phyloP scores from a whole-genome alignment of 2,329 filamentous ascomycete species.

The Dactylellina haptotyla region DNA sequence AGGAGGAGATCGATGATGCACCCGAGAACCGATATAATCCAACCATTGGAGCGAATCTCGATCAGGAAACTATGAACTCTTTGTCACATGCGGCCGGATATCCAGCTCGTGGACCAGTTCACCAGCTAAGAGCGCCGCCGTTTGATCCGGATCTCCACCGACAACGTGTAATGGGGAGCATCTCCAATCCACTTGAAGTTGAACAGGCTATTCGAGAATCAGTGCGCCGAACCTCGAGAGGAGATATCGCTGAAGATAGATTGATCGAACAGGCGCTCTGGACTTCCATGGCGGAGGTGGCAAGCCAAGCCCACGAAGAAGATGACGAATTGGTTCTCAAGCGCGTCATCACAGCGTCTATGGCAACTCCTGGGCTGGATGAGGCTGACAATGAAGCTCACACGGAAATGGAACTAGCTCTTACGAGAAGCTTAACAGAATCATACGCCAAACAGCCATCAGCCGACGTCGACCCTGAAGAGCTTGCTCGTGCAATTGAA shows the following conservation, averaged over 20 bases:
- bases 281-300: conserved; percentile 72
- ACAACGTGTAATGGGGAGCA: conserved; percentile 16
- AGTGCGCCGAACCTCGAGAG: conserved; percentile 75
- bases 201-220: conserved; percentile 77
- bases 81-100: conserved; percentile 21
- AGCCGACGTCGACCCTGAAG: conserved; percentile 59
- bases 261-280: conserved; percentile 78
- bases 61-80: conserved; percentile 34
- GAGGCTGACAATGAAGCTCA: conserved; percentile 62
- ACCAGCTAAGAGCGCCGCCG: conserved; percentile 13
- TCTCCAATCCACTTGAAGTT: conserved; percentile 66
- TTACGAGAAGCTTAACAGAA: conserved; percentile 28
- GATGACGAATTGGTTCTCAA: conserved; percentile 59
- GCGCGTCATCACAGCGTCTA: conserved; percentile 58
- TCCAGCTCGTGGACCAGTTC: neutral
- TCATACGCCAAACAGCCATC: neutral
- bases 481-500: conserved; percentile 63
- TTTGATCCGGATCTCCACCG: conserved; percentile 10
- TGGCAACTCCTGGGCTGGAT: conserved; percentile 56
- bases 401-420: conserved; percentile 63
- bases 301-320: conserved; percentile 54
- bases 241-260: conserved; percentile 75
- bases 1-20: conserved; percentile 46
- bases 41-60: conserved; percentile 15
- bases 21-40: conserved; percentile 43